phyloP scores from a whole-genome alignment of 495 filamentous ascomycete species.

The Staphylotrichum longicolle region DNA sequence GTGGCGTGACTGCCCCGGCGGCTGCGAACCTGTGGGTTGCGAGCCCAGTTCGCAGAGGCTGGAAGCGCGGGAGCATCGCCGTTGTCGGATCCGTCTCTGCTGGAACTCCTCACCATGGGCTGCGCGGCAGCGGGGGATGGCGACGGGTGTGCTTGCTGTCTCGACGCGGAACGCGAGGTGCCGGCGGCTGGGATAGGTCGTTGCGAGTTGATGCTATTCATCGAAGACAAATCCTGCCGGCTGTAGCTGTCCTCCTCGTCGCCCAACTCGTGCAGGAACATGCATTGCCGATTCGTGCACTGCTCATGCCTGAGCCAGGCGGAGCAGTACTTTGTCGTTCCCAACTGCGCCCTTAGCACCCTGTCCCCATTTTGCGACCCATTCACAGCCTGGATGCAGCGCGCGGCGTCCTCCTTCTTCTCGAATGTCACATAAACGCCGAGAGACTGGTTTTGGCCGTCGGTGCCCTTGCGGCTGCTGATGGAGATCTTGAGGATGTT shows the following conservation, averaged over 20 bases:
- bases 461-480: slow-evolving; percentile 81
- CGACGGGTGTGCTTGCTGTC: slow-evolving; percentile 52
- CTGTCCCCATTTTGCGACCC: slow-evolving; percentile 88
- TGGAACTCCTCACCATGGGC: slow-evolving; percentile 68
- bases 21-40: slow-evolving; percentile 67
- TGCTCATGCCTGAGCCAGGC: slow-evolving; percentile 90
- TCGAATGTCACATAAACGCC: slow-evolving; percentile 98
- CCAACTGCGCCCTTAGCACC: slow-evolving; percentile 84
- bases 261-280: slow-evolving; percentile 95
- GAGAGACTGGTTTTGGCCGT: slow-evolving; percentile 69
- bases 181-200: slow-evolving; percentile 53
- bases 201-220: slow-evolving; percentile 84
- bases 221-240: slow-evolving; percentile 90
- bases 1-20: slow-evolving; percentile 73
- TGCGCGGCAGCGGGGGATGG: slow-evolving; percentile 59
- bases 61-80: slow-evolving; percentile 84
- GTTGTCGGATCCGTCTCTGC: slow-evolving; percentile 70
- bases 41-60: slow-evolving; percentile 91
- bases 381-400: slow-evolving; percentile 88
- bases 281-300: slow-evolving; percentile 92
- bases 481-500: slow-evolving; percentile 99
- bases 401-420: slow-evolving; percentile 78
- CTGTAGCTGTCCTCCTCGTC: slow-evolving; percentile 97
- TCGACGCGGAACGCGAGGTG: slow-evolving; percentile 49
- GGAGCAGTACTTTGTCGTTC: slow-evolving; percentile 98